Evolutionary conservation across 768 basidiomycete species (phyloP).

Genomic region (Russula compacta): DNA sequence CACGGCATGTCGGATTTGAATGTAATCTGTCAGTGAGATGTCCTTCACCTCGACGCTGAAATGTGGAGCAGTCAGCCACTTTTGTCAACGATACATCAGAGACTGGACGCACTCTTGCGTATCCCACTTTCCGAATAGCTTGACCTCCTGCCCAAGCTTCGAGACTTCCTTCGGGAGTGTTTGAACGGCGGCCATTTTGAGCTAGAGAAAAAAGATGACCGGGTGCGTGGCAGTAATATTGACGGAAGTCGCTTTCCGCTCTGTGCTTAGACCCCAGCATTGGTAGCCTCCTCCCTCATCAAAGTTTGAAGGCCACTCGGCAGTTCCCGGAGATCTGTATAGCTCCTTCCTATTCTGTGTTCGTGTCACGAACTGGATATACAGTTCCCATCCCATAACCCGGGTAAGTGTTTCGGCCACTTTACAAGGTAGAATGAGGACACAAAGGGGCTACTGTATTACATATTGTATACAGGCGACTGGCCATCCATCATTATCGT

Average conservation of each 20-base stretch:
- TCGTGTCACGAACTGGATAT: background rate
- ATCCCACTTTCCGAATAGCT: conserved; percentile 99
- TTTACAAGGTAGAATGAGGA: too few species aligned
- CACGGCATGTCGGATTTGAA: conserved; percentile 96
- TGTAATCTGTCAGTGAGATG: conserved; percentile 98
- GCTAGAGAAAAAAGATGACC: background rate
- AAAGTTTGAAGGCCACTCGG: conserved; percentile 14
- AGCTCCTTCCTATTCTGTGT: conserved; percentile 1
- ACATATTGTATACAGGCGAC: too few species aligned
- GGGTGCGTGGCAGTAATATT: background rate
- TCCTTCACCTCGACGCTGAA: conserved; percentile 95
- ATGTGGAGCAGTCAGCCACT: background rate
- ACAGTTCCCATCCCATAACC: too few species aligned
- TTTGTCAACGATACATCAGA: background rate
- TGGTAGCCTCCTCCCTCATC: background rate
- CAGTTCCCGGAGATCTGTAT: conserved; percentile 1
- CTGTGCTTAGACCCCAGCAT: background rate
- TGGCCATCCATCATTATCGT: too few species aligned
- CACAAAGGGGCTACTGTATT: too few species aligned
- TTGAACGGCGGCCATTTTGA: conserved; percentile 53
- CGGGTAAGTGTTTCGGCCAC: too few species aligned
- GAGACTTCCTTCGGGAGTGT: conserved; percentile 80
- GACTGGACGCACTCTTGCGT: conserved; percentile 75
- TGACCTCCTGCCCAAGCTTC: conserved; percentile 76
- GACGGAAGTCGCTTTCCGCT: background rate